phyloP scores from a whole-genome alignment of 2,329 filamentous ascomycete genomes.

The Drechslerella dactyloides region DNA sequence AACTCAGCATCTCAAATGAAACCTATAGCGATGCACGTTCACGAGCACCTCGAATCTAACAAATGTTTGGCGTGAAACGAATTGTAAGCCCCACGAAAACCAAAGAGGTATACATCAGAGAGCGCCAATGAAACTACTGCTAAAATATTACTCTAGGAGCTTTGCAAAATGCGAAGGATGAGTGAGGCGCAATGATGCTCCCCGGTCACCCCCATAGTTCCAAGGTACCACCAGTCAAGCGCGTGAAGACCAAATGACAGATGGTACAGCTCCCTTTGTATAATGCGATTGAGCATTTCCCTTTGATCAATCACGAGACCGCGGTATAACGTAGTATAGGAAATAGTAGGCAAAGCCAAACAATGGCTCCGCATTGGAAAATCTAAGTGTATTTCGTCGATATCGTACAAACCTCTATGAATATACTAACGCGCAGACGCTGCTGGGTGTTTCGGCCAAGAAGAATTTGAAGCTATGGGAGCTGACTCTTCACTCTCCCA shows the following conservation, averaged over 20 bases:
- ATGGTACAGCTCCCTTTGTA: conserved; percentile 19
- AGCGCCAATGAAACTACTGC: conserved; percentile 37
- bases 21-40: no score
- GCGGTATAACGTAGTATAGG: not conserved
- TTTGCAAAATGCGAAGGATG: conserved; percentile 12
- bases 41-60: not conserved
- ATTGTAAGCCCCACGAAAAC: conserved; percentile 23
- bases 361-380: not conserved
- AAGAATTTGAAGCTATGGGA: not conserved
- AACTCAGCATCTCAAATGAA: no score
- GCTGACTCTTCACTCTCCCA: conserved; percentile 63
- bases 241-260: conserved; percentile 8
- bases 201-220: not conserved
- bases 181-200: not conserved
- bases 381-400: not conserved
- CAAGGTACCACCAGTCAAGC: conserved; percentile 28
- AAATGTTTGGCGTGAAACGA: conserved; percentile 50
- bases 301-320: not conserved
- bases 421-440: not conserved
- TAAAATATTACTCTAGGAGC: conserved; percentile 32
- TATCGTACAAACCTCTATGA: not conserved
- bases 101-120: conserved; percentile 43
- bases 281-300: not conserved
- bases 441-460: not conserved
- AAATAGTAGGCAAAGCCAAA: not conserved